phyloP scores from a whole-genome alignment of 2,329 filamentous ascomycete species.

The Fusarium napiforme region DNA sequence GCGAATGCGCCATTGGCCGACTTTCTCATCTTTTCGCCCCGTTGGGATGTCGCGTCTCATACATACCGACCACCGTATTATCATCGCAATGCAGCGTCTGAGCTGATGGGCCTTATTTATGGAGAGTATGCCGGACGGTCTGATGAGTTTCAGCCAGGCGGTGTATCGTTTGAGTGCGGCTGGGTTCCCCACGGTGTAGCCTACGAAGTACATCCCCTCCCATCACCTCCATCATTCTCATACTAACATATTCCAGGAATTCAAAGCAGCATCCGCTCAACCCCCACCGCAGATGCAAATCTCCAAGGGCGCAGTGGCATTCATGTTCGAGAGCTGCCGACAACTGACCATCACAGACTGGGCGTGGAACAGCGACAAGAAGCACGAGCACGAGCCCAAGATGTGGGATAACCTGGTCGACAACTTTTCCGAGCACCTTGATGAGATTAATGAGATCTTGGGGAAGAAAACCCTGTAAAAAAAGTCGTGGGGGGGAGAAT shows the following conservation, averaged over 20 bases:
- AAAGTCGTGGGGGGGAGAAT: background rate
- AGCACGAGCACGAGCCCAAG: constrained; percentile 43
- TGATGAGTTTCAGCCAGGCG: constrained; percentile 34
- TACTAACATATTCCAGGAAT: constrained; percentile 18
- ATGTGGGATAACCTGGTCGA: constrained; percentile 43
- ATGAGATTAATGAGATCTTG: constrained; percentile 37
- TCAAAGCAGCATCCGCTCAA: constrained; percentile 38
- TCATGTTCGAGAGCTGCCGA: constrained; percentile 44
- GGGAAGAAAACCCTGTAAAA: background rate
- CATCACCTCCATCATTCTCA: accelerated
- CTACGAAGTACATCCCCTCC: constrained; percentile 7
- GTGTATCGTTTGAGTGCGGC: constrained; percentile 31
- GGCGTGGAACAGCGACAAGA: constrained; percentile 42
- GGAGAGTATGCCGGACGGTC: constrained; percentile 47
- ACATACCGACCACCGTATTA: constrained; percentile 75
- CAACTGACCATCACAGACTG: constrained; percentile 41
- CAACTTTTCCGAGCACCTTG: constrained; percentile 38
- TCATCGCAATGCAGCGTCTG: constrained; percentile 68
- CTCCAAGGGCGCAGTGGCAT: constrained; percentile 39
- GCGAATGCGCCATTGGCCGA: constrained; percentile 68
- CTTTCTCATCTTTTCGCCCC: constrained; percentile 74
- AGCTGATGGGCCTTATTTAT: constrained; percentile 65
- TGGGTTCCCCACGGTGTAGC: constrained; percentile 36
- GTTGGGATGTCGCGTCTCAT: constrained; percentile 70
- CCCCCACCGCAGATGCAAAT: constrained; percentile 35